phyloP scores from a whole-genome alignment of 768 basidiomycete genomes.

The Pleurotus salmoneostramineus region DNA sequence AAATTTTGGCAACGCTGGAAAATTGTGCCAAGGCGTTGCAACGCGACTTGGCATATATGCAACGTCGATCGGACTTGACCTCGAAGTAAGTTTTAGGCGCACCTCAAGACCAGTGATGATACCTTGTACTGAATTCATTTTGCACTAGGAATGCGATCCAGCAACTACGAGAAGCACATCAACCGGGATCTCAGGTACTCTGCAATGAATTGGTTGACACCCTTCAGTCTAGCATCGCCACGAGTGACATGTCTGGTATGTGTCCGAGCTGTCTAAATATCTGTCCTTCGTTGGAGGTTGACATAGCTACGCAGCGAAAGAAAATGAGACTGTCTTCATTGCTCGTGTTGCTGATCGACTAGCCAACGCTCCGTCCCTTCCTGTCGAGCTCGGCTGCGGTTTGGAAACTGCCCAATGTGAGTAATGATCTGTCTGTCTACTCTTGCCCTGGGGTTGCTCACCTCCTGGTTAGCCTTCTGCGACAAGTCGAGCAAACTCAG shows the following conservation, averaged over 20 bases:
- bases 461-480: constrained; percentile 42
- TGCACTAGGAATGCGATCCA: constrained; percentile 33
- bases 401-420: constrained; percentile 22
- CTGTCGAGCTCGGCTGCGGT: constrained; percentile 39
- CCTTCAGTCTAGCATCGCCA: constrained; percentile 31
- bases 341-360: constrained; percentile 48
- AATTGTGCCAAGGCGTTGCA: constrained; percentile 53
- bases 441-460: constrained; percentile 4
- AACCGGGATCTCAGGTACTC: constrained; percentile 45
- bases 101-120: neutral
- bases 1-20: constrained; percentile 56
- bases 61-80: constrained; percentile 35
- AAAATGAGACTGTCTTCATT: constrained; percentile 36
- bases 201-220: constrained; percentile 37
- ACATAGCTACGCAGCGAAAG: constrained; percentile 23
- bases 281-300: constrained; percentile 1
- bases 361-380: constrained; percentile 37
- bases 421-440: constrained; percentile 3
- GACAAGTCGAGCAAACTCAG: constrained; percentile 35
- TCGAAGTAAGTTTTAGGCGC: constrained; percentile 34
- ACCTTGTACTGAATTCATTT: constrained; percentile 3
- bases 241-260: constrained; percentile 29
- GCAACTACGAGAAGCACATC: constrained; percentile 41
- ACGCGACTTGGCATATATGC: constrained; percentile 49
- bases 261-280: neutral